Conservation (phyloP, 768 basidiomycete species). For the Phaffia tasmanica region DNA sequence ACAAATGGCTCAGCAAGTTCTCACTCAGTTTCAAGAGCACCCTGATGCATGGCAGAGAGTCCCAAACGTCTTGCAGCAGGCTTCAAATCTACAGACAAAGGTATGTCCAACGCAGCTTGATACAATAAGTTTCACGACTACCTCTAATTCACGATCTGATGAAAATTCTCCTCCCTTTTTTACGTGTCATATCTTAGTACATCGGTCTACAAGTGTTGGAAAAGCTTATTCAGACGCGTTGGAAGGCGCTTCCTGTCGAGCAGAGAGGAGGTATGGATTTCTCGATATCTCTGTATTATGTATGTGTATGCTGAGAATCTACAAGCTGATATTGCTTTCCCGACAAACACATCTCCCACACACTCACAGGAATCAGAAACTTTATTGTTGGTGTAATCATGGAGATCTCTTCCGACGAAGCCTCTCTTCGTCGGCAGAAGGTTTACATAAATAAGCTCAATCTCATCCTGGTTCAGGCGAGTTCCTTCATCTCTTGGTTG, state of each 20-base stretch:
- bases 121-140: conserved; percentile 5
- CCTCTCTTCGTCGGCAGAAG: conserved; percentile 78
- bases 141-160: background rate
- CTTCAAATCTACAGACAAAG: conserved; percentile 70
- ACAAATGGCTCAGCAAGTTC: conserved; percentile 82
- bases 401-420: conserved; percentile 84
- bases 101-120: conserved; percentile 28
- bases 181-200: conserved; percentile 49
- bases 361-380: conserved; percentile 69
- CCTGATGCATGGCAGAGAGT: conserved; percentile 96
- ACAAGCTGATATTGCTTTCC: background rate
- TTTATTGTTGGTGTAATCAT: conserved; percentile 90
- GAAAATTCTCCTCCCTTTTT: background rate
- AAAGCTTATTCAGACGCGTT: conserved; percentile 83
- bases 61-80: conserved; percentile 78
- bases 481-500: conserved; percentile 28
- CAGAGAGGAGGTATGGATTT: conserved; percentile 64
- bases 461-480: conserved; percentile 82
- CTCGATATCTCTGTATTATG: conserved; percentile 10
- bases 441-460: conserved; percentile 86
- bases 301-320: background rate
- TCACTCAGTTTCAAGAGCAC: conserved; percentile 92
- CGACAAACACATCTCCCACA: background rate
- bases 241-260: conserved; percentile 89
- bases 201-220: conserved; percentile 95